Conservation (phyloP, 176 grass and related monocot genomes). For the Triticum urartu region DNA sequence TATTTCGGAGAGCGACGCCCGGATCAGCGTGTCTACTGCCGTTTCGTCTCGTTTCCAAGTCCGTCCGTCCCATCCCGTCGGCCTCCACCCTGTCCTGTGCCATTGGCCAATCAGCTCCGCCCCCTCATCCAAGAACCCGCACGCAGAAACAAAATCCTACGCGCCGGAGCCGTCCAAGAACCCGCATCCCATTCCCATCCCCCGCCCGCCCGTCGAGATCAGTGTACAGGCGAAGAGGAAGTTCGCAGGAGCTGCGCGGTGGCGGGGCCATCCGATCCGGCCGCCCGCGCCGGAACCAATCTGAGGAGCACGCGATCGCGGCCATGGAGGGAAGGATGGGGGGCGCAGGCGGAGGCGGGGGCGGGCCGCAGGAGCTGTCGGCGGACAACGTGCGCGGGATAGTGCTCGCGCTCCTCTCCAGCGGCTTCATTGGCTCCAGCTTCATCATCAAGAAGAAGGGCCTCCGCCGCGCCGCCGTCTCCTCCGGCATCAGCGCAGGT, state of each 20-base stretch:
- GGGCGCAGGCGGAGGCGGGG: not conserved
- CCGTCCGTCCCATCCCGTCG: not conserved
- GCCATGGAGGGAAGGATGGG: slow-evolving; percentile 9
- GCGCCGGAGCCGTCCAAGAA: not conserved
- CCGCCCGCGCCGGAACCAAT: slow-evolving; percentile 13
- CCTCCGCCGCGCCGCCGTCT: slow-evolving; percentile 71
- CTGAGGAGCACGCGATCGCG: not conserved
- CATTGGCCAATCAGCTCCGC: not conserved
- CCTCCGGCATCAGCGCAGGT: slow-evolving; percentile 91
- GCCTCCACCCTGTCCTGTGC: not conserved
- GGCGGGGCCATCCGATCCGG: not conserved
- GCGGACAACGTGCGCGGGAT: slow-evolving; percentile 89
- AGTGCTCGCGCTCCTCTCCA: slow-evolving; percentile 75
- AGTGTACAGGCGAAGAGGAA: too few relatives aligned
- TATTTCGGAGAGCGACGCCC: not conserved
- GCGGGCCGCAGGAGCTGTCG: slow-evolving; percentile 50
- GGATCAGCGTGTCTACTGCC: not conserved
- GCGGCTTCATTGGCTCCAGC: slow-evolving; percentile 92
- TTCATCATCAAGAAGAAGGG: slow-evolving; percentile 99
- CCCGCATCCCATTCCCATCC: too few relatives aligned
- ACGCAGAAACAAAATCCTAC: not conserved
- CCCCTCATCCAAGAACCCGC: not conserved
- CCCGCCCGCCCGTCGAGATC: too few relatives aligned
- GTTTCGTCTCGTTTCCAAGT: not conserved
- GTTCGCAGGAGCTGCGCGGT: not conserved